Evolutionary conservation across 352 stramenopile genomes (phyloP), one percentile per base, ranked within the genome.

Genomic region (Pythium rhizo-oryzae): DNA sequence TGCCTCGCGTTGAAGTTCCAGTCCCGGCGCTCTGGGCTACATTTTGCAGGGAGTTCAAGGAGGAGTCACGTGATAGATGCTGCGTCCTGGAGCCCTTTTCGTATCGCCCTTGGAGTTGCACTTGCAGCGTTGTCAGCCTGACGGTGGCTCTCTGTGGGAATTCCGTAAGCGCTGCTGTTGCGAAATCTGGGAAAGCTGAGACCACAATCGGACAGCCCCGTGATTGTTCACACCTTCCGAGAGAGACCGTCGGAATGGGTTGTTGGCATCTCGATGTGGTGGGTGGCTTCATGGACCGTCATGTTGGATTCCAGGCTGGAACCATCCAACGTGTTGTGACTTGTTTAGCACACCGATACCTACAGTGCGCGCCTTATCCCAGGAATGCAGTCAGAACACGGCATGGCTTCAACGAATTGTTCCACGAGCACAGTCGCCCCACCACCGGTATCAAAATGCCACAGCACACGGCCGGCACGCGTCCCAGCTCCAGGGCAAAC

Each of bases 171-270:
- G 21, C 19, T 30, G 21, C 46, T 24, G n/a, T 52, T 55, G 49
- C 49, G 49, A 55, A 55, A 55, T 55, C 49, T 25, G n/a, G 21
- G 46, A 25, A 30, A 53, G 5, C 41, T 47, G 41, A 47, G 13
- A 47, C 41, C 41, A n/a, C 41, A 47, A 47, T 47, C 41, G 15
- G 15, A 47, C 41, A 47, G 41, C 9, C 37, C 41, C 41, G 8
- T 53, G 46, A 53, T 53, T 53, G 46, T 53, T 53, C 46, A 53
- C 46, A 53, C 46, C 1, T 30, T 25, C 46, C 23, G 8, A 28
- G 13, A 53, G n/a, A 30, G 46, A 53, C 46, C 46, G 15, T 53
- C 46, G 46, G 46, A 53, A 53, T 53, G 46, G 46, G 46, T 47
- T 47, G 41, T 19, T 19, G 41, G 41, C 2, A 47, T 47, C 35